Conservation (phyloP, 306 rosid species). For the Sicyos baderoa region DNA sequence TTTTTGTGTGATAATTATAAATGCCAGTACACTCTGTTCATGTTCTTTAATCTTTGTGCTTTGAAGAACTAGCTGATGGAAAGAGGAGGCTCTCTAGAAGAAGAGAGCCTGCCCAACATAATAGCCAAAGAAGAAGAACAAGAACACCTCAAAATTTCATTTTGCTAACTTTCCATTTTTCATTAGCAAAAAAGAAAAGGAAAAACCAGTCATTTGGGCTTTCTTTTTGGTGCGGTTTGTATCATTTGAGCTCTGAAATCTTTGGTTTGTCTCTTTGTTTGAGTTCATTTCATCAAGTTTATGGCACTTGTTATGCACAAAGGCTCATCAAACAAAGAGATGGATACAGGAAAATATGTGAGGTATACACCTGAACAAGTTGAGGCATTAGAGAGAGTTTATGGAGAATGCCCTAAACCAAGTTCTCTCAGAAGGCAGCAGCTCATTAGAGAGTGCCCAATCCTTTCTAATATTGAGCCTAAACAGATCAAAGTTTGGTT, state of each 20-base stretch:
- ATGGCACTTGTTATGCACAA: conserved; percentile 77
- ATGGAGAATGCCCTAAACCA: conserved; percentile 90
- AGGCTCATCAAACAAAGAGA: conserved; percentile 46
- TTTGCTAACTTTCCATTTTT: conserved; percentile 16
- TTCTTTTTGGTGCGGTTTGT: conserved; percentile 9
- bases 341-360: conserved; percentile 86
- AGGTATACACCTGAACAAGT: conserved; percentile 95
- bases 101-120: conserved; percentile 71
- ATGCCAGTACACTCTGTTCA: conserved; percentile 25
- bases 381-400: conserved; percentile 95
- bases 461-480: conserved; percentile 80
- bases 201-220: neutral
- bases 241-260: neutral
- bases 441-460: conserved; percentile 92
- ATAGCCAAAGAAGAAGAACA: conserved; percentile 31
- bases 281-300: neutral
- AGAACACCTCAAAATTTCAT: conserved; percentile 30
- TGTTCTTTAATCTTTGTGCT: conserved; percentile 15
- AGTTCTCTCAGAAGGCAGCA: conserved; percentile 88
- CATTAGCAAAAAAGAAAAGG: neutral
- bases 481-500: conserved; percentile 99
- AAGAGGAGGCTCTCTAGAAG: conserved; percentile 90
- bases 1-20: conserved; percentile 24
- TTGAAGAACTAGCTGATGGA: conserved; percentile 48
- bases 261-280: neutral